A percentile compares a stretch with the other conserved stretches of the same genome.
Conservation (phyloP, 805 yeast genomes). For the Candida caryicola region DNA sequence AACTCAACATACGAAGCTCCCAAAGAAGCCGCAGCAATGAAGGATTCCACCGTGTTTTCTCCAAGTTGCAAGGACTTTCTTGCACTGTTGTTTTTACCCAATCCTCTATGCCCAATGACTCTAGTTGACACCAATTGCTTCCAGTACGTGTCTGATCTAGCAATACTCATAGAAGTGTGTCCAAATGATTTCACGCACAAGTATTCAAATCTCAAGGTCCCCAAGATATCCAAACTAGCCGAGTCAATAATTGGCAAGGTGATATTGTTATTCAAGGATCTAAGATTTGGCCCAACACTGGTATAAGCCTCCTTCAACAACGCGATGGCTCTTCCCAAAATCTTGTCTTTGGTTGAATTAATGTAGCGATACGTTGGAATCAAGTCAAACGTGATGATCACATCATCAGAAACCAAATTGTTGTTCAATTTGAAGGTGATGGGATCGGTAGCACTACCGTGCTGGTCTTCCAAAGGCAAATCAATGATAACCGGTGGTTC, state of each 20-base stretch:
- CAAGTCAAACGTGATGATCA: constrained; percentile 72
- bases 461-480: constrained; percentile 78
- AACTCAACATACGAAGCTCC: constrained; percentile 97
- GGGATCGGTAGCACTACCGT: constrained; percentile 67
- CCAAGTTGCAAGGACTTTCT: constrained; percentile 85
- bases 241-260: constrained; percentile 77
- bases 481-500: constrained; percentile 67
- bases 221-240: constrained; percentile 69
- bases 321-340: constrained; percentile 84
- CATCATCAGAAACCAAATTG: constrained; percentile 46
- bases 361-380: constrained; percentile 79
- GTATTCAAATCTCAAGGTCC: constrained; percentile 73
- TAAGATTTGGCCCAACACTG: constrained; percentile 62
- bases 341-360: constrained; percentile 29
- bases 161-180: constrained; percentile 66
- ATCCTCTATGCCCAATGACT: constrained; percentile 94
- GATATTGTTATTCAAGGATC: constrained; percentile 62
- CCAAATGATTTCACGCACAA: constrained; percentile 67
- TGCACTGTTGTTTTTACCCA: constrained; percentile 78
- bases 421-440: constrained; percentile 63
- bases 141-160: constrained; percentile 82
- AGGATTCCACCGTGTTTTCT: constrained; percentile 91
- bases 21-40: constrained; percentile 91
- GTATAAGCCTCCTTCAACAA: constrained; percentile 59
- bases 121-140: constrained; percentile 82